Base-by-base conservation (phyloP, 805 yeast species). In the Yamadazyma laniorum region DNA sequence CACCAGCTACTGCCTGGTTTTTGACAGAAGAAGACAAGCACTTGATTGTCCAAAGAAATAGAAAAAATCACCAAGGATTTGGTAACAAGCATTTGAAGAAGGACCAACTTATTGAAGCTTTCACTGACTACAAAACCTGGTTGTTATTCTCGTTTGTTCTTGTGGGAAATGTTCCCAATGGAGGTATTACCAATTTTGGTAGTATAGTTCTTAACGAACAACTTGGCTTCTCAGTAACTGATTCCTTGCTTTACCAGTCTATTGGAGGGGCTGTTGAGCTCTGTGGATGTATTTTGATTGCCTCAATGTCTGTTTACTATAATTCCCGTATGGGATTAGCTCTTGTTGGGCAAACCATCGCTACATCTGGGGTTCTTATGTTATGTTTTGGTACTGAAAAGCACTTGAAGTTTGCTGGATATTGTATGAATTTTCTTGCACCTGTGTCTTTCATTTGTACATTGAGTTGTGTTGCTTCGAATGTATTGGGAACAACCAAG, bases 401-500 rank as follows among this genome's bases (percentile, higher is more conserved):
- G 22, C 53, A 51, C 13, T 22, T 30, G 3, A 34, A 40, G 25
- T 36, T 46, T 40, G 44, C 50, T 17, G 47, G 50, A 1, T 43
- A 15, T 22, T 39, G 36, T 29, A 4, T 46, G n/a, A 33, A 35
- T 14, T 36, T 19, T 25, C 12, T 69, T 17, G 50, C 50, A 5
- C 63, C 67, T 1, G 29, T 58, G 4, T 53, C 55, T 6, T 49
- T 55, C 29, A 55, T 63, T 29, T 60, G 60, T 42, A 42, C 61
- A 19, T 44, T 63, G 31, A 60, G 72, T 1, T 43, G 58, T 35
- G 53, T 73, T 21, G 65, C 78, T 18, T 60, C 76, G 5, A 77
- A 77, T 48, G 65, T 69, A 32, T 75, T 76, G 5, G 85, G 85
- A 6, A 73, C 70, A 49, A 77, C 84, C 8, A 79, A 79, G 59